A percentile compares a stretch with the other conserved stretches of the same genome.
Conservation (phyloP, 768 basidiomycete genomes). For the Roridomyces roridus region DNA sequence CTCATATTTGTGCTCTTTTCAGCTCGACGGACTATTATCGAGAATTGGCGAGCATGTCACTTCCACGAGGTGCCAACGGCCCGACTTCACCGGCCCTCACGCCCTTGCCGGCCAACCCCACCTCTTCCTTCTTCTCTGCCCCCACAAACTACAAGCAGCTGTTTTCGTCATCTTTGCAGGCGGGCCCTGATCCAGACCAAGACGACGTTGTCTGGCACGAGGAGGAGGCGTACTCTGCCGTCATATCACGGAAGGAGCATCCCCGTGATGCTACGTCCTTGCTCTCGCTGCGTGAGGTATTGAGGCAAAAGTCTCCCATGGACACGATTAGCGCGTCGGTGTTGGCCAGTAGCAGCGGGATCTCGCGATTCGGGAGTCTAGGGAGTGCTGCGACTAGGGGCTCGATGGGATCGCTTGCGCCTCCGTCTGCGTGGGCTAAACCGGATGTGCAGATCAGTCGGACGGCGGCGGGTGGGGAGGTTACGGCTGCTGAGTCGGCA, state of each 20-base stretch:
- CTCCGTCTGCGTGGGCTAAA: conserved; percentile 58
- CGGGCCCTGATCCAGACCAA: conserved; percentile 63
- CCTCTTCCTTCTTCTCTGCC: conserved; percentile 57
- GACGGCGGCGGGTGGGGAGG: conserved; percentile 56
- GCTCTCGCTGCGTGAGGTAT: conserved; percentile 64
- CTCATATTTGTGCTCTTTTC: conserved; percentile 13
- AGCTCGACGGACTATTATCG: conserved; percentile 68
- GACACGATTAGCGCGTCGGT: conserved; percentile 31
- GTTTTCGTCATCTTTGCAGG: conserved; percentile 46
- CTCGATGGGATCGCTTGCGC: conserved; percentile 26
- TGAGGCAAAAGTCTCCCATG: conserved; percentile 56
- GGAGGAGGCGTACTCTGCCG: conserved; percentile 63
- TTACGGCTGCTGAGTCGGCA: conserved; percentile 42
- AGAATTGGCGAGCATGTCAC: conserved; percentile 49
- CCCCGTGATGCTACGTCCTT: conserved; percentile 64
- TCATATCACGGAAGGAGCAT: conserved; percentile 68
- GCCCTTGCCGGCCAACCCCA: conserved; percentile 31
- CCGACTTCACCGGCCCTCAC: conserved; percentile 28
- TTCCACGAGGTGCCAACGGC: conserved; percentile 31
- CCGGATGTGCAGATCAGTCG: conserved; percentile 62
- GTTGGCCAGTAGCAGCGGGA: conserved; percentile 5
- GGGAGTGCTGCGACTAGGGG: conserved; percentile 26
- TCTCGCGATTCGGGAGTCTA: conserved; percentile 24
- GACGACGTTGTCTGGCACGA: conserved; percentile 65
- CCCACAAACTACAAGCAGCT: conserved; percentile 54